phyloP scores from a whole-genome alignment of 1,284 basidiomycete species.

The Rhizoctonia solani region DNA sequence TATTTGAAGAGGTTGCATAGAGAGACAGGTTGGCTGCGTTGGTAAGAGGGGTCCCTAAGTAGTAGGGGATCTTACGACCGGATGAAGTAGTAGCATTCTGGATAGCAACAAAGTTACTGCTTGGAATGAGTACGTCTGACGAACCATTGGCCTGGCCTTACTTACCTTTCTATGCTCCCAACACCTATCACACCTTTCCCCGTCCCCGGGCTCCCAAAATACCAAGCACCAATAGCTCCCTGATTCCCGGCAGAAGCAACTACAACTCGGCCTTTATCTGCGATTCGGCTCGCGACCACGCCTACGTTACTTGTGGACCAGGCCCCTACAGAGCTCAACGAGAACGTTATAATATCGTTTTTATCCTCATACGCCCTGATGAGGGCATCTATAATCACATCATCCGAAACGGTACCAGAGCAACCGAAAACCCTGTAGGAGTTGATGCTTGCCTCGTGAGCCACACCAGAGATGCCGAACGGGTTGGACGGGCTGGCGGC shows the following conservation, averaged over 20 bases:
- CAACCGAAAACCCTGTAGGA: constrained; percentile 36
- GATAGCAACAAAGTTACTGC: not conserved
- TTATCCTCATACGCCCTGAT: constrained; percentile 42
- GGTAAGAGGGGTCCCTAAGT: constrained; percentile 36
- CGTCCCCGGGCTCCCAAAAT: constrained; percentile 33
- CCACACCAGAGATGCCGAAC: constrained; percentile 40
- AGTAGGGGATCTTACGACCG: constrained; percentile 37
- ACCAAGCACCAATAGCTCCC: constrained; percentile 36
- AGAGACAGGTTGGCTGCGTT: constrained; percentile 33
- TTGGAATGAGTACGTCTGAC: not conserved
- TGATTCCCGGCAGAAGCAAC: constrained; percentile 37
- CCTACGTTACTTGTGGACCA: constrained; percentile 46
- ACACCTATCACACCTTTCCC: constrained; percentile 37
- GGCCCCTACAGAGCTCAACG: constrained; percentile 41
- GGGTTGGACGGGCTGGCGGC: constrained; percentile 43
- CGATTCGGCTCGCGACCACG: constrained; percentile 46
- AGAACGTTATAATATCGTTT: constrained; percentile 51
- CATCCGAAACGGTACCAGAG: constrained; percentile 10
- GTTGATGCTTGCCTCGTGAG: constrained; percentile 17
- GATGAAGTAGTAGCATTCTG: constrained; percentile 33
- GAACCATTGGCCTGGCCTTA: not conserved
- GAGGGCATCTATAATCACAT: constrained; percentile 37
- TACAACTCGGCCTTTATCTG: constrained; percentile 44
- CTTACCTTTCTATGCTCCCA: constrained; percentile 38
- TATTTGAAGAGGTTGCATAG: constrained; percentile 42